Percentiles rank a stretch among this genome's conserved stretches.
phyloP scores from a whole-genome alignment of 106 monocot species.

The Phalaenopsis equestris region DNA sequence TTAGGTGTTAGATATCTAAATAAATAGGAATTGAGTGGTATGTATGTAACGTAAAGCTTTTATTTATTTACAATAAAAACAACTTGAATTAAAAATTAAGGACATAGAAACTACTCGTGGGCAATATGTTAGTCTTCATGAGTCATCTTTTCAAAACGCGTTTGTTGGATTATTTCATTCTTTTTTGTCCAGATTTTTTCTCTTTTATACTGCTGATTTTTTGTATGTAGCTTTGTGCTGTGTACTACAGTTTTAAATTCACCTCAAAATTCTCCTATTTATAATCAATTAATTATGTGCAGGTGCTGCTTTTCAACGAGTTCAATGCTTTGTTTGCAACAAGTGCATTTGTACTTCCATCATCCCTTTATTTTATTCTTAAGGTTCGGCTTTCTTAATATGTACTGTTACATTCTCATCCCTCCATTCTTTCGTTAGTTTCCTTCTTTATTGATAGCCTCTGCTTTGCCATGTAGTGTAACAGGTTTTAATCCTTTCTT shows the following conservation, averaged over 20 bases:
- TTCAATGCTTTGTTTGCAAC: slow-evolving; percentile 44
- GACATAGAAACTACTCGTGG: neutral
- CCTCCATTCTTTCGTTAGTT: neutral
- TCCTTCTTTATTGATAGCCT: neutral
- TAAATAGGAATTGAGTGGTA: too few relatives aligned
- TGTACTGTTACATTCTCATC: neutral
- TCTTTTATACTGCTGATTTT: neutral
- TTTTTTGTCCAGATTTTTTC: neutral
- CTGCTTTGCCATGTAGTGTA: neutral
- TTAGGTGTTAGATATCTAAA: too few relatives aligned
- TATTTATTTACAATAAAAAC: neutral
- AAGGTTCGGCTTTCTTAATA: slow-evolving; percentile 41
- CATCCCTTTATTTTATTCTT: slow-evolving; percentile 81
- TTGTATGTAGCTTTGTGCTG: neutral
- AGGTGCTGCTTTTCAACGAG: slow-evolving; percentile 75
- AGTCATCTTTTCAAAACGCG: neutral
- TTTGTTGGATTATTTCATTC: neutral
- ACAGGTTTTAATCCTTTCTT: neutral
- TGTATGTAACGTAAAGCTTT: too few relatives aligned
- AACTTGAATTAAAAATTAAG: neutral
- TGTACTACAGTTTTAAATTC: neutral
- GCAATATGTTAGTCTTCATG: neutral
- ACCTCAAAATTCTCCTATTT: neutral
- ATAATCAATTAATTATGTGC: slow-evolving; percentile 11
- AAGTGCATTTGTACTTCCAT: slow-evolving; percentile 66